A percentile compares a stretch with the other conserved stretches of the same genome.
These are phyloP conservation scores for Nicotiana knightiana DNA, from an alignment of 257 asterid genomes.

Conservation along the genomic window DNA sequence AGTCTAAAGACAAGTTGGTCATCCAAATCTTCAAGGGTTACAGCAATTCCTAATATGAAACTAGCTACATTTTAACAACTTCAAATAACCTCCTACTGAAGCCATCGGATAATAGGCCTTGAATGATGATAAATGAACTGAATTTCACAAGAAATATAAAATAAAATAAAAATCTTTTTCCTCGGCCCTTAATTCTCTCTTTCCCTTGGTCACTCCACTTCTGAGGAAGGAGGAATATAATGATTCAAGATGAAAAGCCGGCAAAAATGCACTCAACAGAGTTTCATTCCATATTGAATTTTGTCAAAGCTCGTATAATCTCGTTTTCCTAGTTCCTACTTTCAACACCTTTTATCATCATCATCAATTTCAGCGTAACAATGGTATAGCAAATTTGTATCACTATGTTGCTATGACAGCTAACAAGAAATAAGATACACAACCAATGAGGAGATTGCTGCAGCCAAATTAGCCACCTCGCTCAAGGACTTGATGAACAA, in stretches of 20 bases:
- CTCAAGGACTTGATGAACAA: neutral
- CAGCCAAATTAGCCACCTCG: neutral
- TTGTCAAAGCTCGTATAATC: neutral
- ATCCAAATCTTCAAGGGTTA: neutral
- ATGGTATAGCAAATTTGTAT: neutral
- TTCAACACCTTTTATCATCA: slow-evolving; percentile 7
- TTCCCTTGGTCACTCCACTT: neutral
- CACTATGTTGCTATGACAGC: neutral
- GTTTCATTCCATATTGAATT: neutral
- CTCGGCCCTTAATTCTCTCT: neutral
- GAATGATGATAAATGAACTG: too few species aligned
- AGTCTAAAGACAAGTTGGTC: neutral
- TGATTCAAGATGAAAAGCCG: neutral
- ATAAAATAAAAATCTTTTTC: too few species aligned
- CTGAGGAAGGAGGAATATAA: neutral
- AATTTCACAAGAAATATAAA: too few species aligned
- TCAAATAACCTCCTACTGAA: neutral
- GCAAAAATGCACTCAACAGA: neutral
- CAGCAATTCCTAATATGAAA: neutral
- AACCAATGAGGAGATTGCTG: neutral
- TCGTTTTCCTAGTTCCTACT: neutral
- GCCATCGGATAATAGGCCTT: neutral
- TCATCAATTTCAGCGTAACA: neutral
- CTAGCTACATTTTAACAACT: too few species aligned
- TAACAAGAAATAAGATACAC: neutral